Conservation (phyloP, 208 protist genomes). For the Herpetomonas tarakana region DNA sequence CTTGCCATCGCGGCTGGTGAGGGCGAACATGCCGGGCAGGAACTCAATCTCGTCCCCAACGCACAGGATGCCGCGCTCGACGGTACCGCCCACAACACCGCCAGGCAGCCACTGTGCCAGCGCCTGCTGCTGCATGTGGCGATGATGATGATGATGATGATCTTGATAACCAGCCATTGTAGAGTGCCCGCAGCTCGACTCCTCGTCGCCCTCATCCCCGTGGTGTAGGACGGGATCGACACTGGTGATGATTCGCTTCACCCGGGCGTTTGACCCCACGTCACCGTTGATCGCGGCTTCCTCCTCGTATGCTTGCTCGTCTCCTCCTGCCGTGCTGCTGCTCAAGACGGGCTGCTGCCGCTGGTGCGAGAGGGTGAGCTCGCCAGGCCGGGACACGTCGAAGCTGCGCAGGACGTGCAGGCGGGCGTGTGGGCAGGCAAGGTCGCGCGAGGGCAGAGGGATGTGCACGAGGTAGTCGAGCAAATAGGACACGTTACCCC, state of each 20-base stretch:
- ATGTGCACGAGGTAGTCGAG: conserved; percentile 98
- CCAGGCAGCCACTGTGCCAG: conserved; percentile 72
- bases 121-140: not conserved
- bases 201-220: not conserved
- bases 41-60: conserved; percentile 99
- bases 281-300: too few relatives aligned
- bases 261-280: too few relatives aligned
- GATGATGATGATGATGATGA: too few relatives aligned
- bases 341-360: too few relatives aligned
- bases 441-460: conserved; percentile 96
- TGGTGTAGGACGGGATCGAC: not conserved
- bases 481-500: conserved; percentile 98
- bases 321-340: too few relatives aligned
- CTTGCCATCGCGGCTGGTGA: conserved; percentile 61
- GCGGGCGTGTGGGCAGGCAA: conserved; percentile 79
- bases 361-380: conserved; percentile 92
- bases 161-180: too few relatives aligned
- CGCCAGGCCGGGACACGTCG: conserved; percentile 99
- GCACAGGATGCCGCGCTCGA: conserved; percentile 96
- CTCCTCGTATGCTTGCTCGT: not conserved
- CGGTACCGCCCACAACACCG: conserved; percentile 98
- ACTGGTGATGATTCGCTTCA: not conserved
- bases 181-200: not conserved
- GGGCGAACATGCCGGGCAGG: conserved; percentile 94
- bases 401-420: conserved; percentile 99